Percentiles rank a stretch among this genome's conserved stretches.
phyloP scores from a whole-genome alignment of 305 asterid genomes.

The Ajuga reptans region DNA sequence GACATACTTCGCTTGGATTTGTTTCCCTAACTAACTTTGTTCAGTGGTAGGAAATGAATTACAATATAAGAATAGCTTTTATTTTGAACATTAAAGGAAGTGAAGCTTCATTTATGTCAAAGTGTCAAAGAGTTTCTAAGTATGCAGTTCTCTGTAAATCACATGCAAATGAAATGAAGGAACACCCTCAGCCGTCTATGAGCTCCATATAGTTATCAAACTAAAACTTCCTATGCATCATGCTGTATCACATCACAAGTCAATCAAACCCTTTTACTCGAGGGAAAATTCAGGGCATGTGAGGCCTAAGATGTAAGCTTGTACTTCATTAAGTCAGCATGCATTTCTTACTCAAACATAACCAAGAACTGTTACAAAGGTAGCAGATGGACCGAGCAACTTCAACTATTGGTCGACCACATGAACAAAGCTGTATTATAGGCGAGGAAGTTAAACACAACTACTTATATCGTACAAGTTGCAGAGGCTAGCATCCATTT shows the following conservation, averaged over 20 bases:
- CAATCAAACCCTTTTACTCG: neutral
- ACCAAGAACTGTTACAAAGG: neutral
- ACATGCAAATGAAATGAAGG: neutral
- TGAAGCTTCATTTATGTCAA: neutral
- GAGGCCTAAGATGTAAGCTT: neutral
- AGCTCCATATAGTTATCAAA: neutral
- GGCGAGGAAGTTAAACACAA: neutral
- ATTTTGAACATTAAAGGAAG: neutral
- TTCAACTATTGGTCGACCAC: neutral
- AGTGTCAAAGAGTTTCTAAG: neutral
- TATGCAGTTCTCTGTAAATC: neutral
- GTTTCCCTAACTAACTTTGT: neutral
- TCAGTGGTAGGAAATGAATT: neutral
- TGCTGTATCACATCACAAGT: neutral
- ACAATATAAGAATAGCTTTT: neutral
- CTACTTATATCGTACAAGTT: neutral
- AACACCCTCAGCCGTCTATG: neutral
- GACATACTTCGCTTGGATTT: neutral
- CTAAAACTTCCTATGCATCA: neutral
- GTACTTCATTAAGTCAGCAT: neutral
- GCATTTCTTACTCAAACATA: neutral
- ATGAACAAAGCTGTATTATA: neutral
- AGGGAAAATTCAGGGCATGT: neutral
- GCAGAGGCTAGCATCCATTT: neutral
- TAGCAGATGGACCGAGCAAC: neutral